Percentiles rank a stretch among this genome's conserved stretches.
Conservation (phyloP, 177 flowering plant species). For the Vitis hybrid region DNA sequence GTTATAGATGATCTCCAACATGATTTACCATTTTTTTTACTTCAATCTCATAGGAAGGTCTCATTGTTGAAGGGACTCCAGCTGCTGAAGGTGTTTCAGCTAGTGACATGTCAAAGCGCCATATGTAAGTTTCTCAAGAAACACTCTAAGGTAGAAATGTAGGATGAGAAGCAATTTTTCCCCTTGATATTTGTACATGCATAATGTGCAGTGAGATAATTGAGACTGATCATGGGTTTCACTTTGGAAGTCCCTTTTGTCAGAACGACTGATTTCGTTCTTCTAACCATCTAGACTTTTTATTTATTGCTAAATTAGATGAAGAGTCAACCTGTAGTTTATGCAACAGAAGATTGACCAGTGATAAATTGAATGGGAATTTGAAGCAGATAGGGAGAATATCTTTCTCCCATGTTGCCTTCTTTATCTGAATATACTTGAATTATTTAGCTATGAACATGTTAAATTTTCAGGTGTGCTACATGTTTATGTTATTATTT, state of each 20-base stretch:
- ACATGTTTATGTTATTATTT: too few relatives aligned
- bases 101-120: slow-evolving; percentile 79
- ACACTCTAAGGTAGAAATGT: too few relatives aligned
- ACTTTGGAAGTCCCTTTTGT: neutral
- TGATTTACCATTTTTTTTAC: neutral
- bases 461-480: too few relatives aligned
- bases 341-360: too few relatives aligned
- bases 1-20: neutral
- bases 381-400: too few relatives aligned
- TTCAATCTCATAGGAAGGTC: slow-evolving; percentile 66
- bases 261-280: neutral
- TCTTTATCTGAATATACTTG: too few relatives aligned
- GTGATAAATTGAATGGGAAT: too few relatives aligned
- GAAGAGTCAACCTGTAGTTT: too few relatives aligned
- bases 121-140: slow-evolving; percentile 49
- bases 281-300: neutral
- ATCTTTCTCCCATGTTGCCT: too few relatives aligned
- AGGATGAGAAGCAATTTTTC: neutral
- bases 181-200: neutral
- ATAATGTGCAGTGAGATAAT: too few relatives aligned
- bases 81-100: slow-evolving; percentile 95
- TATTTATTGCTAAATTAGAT: too few relatives aligned
- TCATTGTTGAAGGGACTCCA: slow-evolving; percentile 80
- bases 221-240: neutral
- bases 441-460: too few relatives aligned